Base-by-base conservation (phyloP, 2,329 filamentous ascomycete species). In the Diaporthe eres region DNA sequence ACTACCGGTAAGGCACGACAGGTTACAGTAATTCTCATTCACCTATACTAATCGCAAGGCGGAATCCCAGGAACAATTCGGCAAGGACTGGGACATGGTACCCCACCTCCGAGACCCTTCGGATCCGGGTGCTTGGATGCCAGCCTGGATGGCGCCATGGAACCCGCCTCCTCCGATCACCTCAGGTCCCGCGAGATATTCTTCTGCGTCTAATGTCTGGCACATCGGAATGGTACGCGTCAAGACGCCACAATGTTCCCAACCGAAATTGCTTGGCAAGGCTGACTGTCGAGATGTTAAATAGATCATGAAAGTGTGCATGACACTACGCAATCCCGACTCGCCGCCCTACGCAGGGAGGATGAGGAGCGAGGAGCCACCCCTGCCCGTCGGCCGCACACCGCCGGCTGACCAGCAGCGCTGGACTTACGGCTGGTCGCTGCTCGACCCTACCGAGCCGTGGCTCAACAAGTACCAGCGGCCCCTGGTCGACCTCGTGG, bases 141-240 rank as follows among this genome's bases (percentile, higher is more conserved):
- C 60, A 28, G 34, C 28, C 6, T 65, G 42, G 61, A 65, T 65
- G 61, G 25, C 19, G 28, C 25, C 42, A 22, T 72, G 70, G 70
- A 22, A 19, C 1, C 28, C 19, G 19, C 57, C 53, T 49, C 61
- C 61, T 6, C 70, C 70, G n/a, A 60, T 61, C 55, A 72, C 42
- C 9, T 7, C 70, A 28, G 70, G 70, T 9, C 70, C 70, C 3
- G 70, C 55, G 9, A 47, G 70, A 12, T 61, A 61, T n/a, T 39
- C 42, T 13, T 47, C 39, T 22, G 42, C 39, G 22, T 65, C 65
- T 6, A 75, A 72, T 28, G 28, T 75, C 25, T 75, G 73, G 73
- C 73, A 75, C 2, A 15, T 75, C 3, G 73, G 65, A 58, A 63
- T 71, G 73, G 73, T 75, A 28, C 28, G 55, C 34, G 34, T n/a